phyloP scores from a whole-genome alignment of 495 filamentous ascomycete species.

The Neurospora sp. region DNA sequence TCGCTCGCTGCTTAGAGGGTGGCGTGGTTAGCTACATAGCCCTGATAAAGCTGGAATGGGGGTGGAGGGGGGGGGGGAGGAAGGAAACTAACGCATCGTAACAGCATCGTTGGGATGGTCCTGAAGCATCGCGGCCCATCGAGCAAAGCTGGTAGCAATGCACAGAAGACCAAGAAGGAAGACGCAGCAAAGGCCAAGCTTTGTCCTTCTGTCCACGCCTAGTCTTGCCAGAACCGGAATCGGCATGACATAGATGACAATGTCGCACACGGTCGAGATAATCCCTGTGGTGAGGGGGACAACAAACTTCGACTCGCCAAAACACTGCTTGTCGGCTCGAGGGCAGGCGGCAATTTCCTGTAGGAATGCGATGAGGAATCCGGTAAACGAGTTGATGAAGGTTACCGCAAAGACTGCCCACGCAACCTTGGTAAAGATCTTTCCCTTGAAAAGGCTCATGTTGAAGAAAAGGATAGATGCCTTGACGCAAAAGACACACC shows the following conservation, averaged over 20 bases:
- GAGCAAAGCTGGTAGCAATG: background rate
- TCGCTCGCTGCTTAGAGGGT: background rate
- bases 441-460: constrained; percentile 1
- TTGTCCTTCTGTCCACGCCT: constrained; percentile 1
- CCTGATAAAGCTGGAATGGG: too few species aligned
- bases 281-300: constrained; percentile 6
- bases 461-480: constrained; percentile 8
- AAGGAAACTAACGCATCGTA: too few species aligned
- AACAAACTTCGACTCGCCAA: background rate
- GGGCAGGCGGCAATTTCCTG: background rate
- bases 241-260: constrained; percentile 11
- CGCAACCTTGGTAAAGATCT: too few species aligned
- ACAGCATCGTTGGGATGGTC: background rate
- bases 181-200: constrained; percentile 4
- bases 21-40: background rate
- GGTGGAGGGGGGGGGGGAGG: too few species aligned
- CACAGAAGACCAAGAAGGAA: constrained; percentile 7
- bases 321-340: constrained; percentile 1
- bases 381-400: constrained; percentile 4
- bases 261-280: constrained; percentile 2
- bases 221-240: constrained; percentile 8
- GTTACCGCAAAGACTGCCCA: constrained; percentile 1
- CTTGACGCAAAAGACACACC: constrained; percentile 4
- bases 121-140: background rate
- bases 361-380: background rate